Evolutionary conservation across 2,329 filamentous ascomycete species (phyloP).

Genomic region (Diaporthe nobilis): DNA sequence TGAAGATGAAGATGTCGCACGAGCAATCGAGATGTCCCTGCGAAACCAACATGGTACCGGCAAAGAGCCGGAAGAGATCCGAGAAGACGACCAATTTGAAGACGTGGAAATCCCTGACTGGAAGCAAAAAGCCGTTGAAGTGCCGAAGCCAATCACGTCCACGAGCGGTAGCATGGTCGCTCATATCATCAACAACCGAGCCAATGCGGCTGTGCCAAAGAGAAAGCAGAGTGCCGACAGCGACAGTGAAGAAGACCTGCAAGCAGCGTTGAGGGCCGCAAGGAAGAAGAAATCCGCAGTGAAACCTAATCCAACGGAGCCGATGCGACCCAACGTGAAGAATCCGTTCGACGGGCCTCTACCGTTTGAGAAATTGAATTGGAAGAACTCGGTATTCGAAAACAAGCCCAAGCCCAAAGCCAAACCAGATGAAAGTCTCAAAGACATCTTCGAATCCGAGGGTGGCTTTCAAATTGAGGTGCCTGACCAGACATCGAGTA

Average conservation of each 20-base stretch:
- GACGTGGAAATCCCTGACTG: slow-evolving; percentile 68
- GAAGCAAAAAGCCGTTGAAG: slow-evolving; percentile 67
- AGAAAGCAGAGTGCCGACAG: slow-evolving; percentile 60
- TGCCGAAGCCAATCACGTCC: slow-evolving; percentile 65
- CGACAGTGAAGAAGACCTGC: slow-evolving; percentile 85
- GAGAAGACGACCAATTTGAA: slow-evolving; percentile 61
- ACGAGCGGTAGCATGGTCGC: slow-evolving; percentile 75
- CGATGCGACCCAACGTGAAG: slow-evolving; percentile 66
- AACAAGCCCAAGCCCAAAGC: slow-evolving; percentile 52
- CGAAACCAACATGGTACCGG: slow-evolving; percentile 69
- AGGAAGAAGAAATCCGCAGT: slow-evolving; percentile 67
- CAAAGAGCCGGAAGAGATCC: slow-evolving; percentile 54
- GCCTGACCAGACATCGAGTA: slow-evolving; percentile 35
- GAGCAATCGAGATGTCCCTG: slow-evolving; percentile 88
- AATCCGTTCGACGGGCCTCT: slow-evolving; percentile 83
- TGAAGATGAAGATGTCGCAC: slow-evolving; percentile 76
- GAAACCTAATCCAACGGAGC: slow-evolving; percentile 48
- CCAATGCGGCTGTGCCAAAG: slow-evolving; percentile 71
- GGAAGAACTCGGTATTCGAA: slow-evolving; percentile 72
- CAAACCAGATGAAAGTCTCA: slow-evolving; percentile 41
- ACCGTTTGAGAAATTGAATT: slow-evolving; percentile 89
- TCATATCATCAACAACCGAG: slow-evolving; percentile 80
- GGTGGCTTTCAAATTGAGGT: slow-evolving; percentile 55
- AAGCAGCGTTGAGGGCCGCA: slow-evolving; percentile 80
- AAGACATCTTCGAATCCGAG: slow-evolving; percentile 46